Evolutionary conservation across 169 alveolate genomes (phyloP), one percentile per base, ranked within the genome.

Genomic region (Plasmodium cynomolgi): DNA sequence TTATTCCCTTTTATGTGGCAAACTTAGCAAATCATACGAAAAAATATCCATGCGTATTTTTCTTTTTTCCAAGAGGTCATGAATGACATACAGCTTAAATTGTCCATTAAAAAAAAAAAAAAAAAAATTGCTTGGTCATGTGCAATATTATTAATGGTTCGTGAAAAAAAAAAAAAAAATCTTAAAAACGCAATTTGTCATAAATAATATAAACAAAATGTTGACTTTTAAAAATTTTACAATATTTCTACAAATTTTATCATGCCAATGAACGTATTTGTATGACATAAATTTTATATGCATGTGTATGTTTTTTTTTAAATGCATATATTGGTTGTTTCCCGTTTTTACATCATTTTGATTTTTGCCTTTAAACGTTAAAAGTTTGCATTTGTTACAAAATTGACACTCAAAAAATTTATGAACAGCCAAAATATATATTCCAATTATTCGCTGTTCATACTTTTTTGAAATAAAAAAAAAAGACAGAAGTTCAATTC

Each of bases 121-220:
- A 80, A 82, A 54, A 82, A 82, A 82, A 81, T 37, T 44, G 75
- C 34, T 5, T 85, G 44, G 26, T 33, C 72, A 85, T 68, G 93
- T 75, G 93, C 93, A 85, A 33, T 75, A 75, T 34, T 86, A 56
- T 86, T 54, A 56, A 86, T 77, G 84, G 86, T 23, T 75, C 74
- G 26, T 86, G 41, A 86, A 31, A 86, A 86, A 75, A 85, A 86
- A 75, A 85, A 84, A 84, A 71, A 34, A 71, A 71, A 84, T 13
- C 68, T 23, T 17, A 56, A 75, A 7, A 33, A 54, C 79, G 44
- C 31, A 85, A 62, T 34, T 26, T 74, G 26, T 74, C 68, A 34
- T 41, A 74, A 58, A 77, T 85, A 75, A 54, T 13, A 77, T 47
- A 75, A 85, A 34, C 26, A 75, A 75, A 33, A 44, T 74, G 75